A percentile compares a stretch with the other conserved stretches of the same genome.
Conservation (phyloP, 192 early-diverging fungal species). For the Chytriomyces confervae region DNA sequence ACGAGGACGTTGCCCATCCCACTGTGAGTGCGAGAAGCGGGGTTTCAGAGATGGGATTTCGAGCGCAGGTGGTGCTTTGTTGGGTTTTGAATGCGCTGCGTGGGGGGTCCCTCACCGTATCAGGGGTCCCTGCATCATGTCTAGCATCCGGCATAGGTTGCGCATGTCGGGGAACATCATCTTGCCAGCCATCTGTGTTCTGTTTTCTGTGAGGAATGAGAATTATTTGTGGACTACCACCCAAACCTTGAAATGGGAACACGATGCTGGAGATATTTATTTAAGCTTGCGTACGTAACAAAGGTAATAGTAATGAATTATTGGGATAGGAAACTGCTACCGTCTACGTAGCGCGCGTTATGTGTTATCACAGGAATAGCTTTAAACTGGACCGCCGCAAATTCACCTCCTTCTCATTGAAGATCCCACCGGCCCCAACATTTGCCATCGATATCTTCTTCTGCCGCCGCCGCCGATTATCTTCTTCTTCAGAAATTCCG, state of each 20-base stretch:
- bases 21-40: not conserved
- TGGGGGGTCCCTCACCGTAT: not conserved
- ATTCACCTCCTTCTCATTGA: not conserved
- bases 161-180: no score
- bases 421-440: not conserved
- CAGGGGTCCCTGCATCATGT: not conserved
- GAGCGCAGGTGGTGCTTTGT: not conserved
- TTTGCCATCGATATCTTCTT: not conserved
- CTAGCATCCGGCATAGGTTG: not conserved
- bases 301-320: no score
- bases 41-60: not conserved
- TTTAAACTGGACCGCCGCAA: not conserved
- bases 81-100: no score
- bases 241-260: no score
- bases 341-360: no score
- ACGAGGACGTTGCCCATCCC: conserved; percentile 13
- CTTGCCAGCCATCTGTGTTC: no score
- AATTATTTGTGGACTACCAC: no score
- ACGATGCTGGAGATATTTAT: no score
- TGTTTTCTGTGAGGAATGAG: no score
- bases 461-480: not conserved
- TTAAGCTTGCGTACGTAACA: no score
- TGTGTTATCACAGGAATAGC: not conserved
- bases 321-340: no score
- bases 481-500: not conserved